Percentiles rank a stretch among this genome's conserved stretches.
Conservation (phyloP, 164 flowering plant genomes). For the Umbellularia californica region DNA sequence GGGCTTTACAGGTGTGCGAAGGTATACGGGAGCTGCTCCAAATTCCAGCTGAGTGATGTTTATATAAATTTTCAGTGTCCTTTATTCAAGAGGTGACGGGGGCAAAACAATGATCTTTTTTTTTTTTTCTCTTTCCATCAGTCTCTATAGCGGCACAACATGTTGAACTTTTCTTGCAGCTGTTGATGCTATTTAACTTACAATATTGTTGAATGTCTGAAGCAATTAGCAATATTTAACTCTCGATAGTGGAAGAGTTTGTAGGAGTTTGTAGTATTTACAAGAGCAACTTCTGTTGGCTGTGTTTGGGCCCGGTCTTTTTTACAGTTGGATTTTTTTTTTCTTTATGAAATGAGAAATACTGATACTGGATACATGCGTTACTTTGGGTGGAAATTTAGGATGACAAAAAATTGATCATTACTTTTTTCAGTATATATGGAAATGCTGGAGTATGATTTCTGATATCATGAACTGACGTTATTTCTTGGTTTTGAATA, state of each 20-base stretch:
- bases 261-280: too few relatives aligned
- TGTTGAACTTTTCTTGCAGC: neutral
- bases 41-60: slow-evolving; percentile 35
- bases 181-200: neutral
- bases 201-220: too few relatives aligned
- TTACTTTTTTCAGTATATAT: too few relatives aligned
- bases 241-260: neutral
- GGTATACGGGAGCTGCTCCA: slow-evolving; percentile 67
- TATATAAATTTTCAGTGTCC: slow-evolving; percentile 4
- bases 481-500: neutral
- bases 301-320: too few relatives aligned
- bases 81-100: neutral
- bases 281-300: too few relatives aligned
- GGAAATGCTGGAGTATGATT: neutral
- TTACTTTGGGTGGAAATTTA: neutral
- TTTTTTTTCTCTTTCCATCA: neutral
- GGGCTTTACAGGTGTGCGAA: slow-evolving; percentile 56
- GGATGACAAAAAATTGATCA: too few relatives aligned
- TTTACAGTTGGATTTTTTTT: too few relatives aligned
- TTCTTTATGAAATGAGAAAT: too few relatives aligned
- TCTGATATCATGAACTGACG: neutral
- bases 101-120: neutral
- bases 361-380: neutral
- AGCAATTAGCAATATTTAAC: neutral
- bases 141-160: neutral